Percentiles rank a stretch among this genome's conserved stretches.
phyloP scores from a whole-genome alignment of 2,329 filamentous ascomycete genomes.

The Arthroderma uncinatum region DNA sequence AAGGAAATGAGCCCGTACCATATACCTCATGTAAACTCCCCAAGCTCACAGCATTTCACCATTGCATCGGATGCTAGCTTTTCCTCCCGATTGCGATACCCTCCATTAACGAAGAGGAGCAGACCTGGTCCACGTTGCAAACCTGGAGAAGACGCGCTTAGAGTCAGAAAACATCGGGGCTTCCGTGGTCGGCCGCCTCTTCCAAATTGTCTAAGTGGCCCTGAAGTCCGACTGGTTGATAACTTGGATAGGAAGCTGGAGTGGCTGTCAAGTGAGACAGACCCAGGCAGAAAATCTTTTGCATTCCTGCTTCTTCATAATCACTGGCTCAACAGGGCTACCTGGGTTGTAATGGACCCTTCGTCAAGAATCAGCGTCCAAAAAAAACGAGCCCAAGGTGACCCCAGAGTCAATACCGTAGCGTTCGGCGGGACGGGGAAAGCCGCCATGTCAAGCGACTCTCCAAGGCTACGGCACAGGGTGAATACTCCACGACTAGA shows the following conservation, averaged over 20 bases:
- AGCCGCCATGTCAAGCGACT: constrained; percentile 12
- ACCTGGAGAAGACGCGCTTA: background rate
- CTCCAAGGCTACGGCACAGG: constrained; percentile 13
- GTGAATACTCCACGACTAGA: constrained; percentile 24
- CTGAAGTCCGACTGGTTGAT: constrained; percentile 28
- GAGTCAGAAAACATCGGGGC: background rate
- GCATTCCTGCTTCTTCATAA: constrained; percentile 32
- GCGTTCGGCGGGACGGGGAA: constrained; percentile 19
- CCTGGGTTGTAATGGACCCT: constrained; percentile 32
- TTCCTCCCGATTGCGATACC: background rate
- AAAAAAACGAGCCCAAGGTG: constrained; percentile 24
- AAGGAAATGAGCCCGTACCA: background rate
- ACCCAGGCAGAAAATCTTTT: constrained; percentile 30
- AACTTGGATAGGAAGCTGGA: constrained; percentile 27
- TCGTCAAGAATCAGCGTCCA: constrained; percentile 27
- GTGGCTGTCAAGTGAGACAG: constrained; percentile 30
- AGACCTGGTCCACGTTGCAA: background rate
- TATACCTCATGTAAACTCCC: no score
- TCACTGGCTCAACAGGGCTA: constrained; percentile 33
- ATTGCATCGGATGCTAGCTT: background rate
- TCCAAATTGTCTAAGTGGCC: constrained; percentile 21
- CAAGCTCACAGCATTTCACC: background rate
- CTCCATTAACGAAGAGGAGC: background rate
- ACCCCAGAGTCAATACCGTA: constrained; percentile 27
- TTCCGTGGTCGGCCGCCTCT: background rate